Evolutionary conservation across 257 asterid genomes (phyloP), one percentile per base, ranked within the genome.

Genomic region (Capsicum pubescens): DNA sequence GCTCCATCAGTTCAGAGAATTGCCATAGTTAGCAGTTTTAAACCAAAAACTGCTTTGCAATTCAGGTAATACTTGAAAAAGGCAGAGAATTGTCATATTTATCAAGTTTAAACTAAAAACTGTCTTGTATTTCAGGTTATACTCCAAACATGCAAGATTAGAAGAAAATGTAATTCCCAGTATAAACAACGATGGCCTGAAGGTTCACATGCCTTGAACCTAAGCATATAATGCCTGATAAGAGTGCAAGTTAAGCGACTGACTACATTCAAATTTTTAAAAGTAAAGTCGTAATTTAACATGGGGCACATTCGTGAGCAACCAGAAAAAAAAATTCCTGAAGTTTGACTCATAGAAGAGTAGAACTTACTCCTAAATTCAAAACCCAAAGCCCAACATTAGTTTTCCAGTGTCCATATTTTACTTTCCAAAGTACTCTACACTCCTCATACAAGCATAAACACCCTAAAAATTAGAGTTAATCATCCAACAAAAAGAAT

Each of bases 101-200:
- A 42, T 70, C 56, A 42, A 42, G 5, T 42, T 70, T 9, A 70
- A 9, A 16, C 78, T 9, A 70, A 70, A 17, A 16, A 70, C 0
- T 17, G 55, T 39, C 55, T 39, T 0, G 78, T n/a, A 69, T 39
- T n/a, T 69, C 15, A 69, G 52, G 9, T 69, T 64, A 69, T 69
- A 69, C 78, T 69, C 9, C 8, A 44, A 69, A 42, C 71, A 64
- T 2, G 71, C 71, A 64, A 64, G 71, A 64, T 64, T 32, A 64
- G 71, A 63, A 64, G 1, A 26, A 64, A 64, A 12, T 6, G 32
- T 0, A 64, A 32, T 64, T 32, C 0, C 32, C 71, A 69, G 35
- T 9, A 42, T 69, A 42, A 32, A 42, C 55, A 42, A 69, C 26
- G 16, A 69, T 69, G 78, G 46, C 46, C n/a, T 32, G n/a, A 64